Percentiles rank a stretch among this genome's conserved stretches.
Evolutionary conservation across 495 filamentous ascomycete species (phyloP).

Genomic region (Lophiostoma macrostomum): DNA sequence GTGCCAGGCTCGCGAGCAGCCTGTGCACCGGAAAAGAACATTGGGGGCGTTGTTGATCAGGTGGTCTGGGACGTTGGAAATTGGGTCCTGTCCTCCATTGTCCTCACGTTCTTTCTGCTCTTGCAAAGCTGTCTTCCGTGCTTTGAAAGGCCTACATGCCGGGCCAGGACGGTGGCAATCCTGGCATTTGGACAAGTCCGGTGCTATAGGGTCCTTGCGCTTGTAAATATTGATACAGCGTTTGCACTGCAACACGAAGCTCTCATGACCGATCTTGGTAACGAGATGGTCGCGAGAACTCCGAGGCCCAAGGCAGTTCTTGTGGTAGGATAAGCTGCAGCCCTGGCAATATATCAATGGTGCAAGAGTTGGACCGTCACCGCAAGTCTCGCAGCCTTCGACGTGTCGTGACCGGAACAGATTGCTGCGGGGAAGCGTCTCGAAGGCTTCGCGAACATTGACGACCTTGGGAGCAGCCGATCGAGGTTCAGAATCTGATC

Average conservation of each 20-base stretch:
- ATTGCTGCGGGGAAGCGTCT: conserved; percentile 50
- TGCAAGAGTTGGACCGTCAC: conserved; percentile 49
- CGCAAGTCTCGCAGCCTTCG: conserved; percentile 69
- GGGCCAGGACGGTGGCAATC: conserved; percentile 58
- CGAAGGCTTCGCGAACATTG: conserved; percentile 68
- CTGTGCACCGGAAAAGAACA: conserved; percentile 73
- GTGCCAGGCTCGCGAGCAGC: conserved; percentile 78
- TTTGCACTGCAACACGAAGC: conserved; percentile 87
- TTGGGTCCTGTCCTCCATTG: conserved; percentile 74
- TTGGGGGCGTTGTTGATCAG: conserved; percentile 72
- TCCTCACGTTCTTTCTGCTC: conserved; percentile 77
- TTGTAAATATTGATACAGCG: conserved; percentile 68
- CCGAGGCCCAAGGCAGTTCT: conserved; percentile 73
- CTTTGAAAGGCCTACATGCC: conserved; percentile 66
- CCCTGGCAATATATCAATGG: conserved; percentile 83
- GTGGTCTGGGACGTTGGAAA: conserved; percentile 56
- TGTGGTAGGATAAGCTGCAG: conserved; percentile 79
- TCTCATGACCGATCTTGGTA: conserved; percentile 74
- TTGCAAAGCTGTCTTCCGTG: conserved; percentile 66
- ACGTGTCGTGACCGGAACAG: conserved; percentile 66
- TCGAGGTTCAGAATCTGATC: conserved; percentile 41
- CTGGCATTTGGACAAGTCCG: conserved; percentile 68
- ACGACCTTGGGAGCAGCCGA: conserved; percentile 50
- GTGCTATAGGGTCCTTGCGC: conserved; percentile 65
- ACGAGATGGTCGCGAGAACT: conserved; percentile 78